These are phyloP conservation scores for Pseudocercospora musae DNA, from an alignment of 2,329 filamentous ascomycete species.

Conservation along the genomic window DNA sequence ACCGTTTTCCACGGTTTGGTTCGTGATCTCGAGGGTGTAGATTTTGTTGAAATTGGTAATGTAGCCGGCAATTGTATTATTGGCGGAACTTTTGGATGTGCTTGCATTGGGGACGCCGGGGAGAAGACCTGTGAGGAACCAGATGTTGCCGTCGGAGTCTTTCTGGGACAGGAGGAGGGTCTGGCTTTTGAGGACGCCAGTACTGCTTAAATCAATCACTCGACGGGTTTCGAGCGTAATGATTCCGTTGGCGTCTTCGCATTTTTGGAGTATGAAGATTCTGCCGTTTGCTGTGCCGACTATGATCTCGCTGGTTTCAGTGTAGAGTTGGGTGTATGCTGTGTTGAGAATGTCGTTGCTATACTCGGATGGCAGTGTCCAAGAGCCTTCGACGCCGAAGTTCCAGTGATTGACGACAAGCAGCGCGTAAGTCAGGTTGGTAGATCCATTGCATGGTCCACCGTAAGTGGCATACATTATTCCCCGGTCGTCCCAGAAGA, in stretches of 20 bases:
- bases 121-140: not conserved
- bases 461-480: not conserved
- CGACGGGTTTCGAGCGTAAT: not conserved
- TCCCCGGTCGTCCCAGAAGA: not conserved
- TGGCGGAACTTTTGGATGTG: not conserved
- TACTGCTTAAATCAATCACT: not conserved
- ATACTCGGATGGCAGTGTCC: not conserved
- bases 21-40: not conserved
- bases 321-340: not conserved
- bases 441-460: not conserved
- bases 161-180: not conserved
- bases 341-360: not conserved
- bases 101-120: not conserved
- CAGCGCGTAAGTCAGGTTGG: not conserved
- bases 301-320: not conserved
- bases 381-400: not conserved
- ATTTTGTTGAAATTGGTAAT: not conserved
- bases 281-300: not conserved
- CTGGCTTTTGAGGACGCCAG: not conserved
- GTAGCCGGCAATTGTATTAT: not conserved
- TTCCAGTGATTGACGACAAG: not conserved
- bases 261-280: not conserved
- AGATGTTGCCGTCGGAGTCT: not conserved
- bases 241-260: not conserved
- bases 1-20: not conserved